Base-by-base conservation (phyloP, 1,139 yeast genomes). In the Yamadazyma buinensis region DNA sequence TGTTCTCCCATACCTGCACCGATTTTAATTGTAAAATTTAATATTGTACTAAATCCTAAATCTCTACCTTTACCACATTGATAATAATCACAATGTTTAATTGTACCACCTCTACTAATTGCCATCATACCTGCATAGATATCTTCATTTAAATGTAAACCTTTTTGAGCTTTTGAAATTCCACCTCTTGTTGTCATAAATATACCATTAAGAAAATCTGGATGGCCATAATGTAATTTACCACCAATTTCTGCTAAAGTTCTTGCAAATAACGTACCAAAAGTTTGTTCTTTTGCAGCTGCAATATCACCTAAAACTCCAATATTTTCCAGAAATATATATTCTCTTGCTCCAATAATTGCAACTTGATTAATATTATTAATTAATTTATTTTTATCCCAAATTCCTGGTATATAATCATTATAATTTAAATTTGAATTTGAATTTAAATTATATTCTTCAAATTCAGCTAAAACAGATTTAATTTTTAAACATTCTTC, bases 1-100 rank as follows among this genome's bases (percentile, higher is more conserved):
- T 87, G 96, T 51, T 87, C 96, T 1, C 95, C 96, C 96, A 87
- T 87, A 1, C 96, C 96, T 28, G 95, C 90, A 0, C 96, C 96
- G 49, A 87, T 86, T 51, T 87, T 87, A 0, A 92, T 79, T 0
- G 95, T 86, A 54, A 87, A 87, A 49, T 85, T 86, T 41, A 86
- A 64, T 33, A 87, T 84, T 0, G 95, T 83, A 0, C 84, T 81
- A 56, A 87, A 87, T 0, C 96, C 96, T 26, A 87, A 64, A 58
- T 87, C 96, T 42, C 96, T 65, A 0, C 96, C 96, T 54, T 87
- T 87, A 0, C 96, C 96, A 60, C 96, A 87, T 51, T 87, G 96
- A 49, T 74, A 81, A 51, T 82, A 87, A 51, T 87, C 96, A 52
- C 92, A 80, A 52, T 87, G 95, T 50, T 85, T 85, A 34, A 87